Conservation (phyloP, 768 basidiomycete genomes). For the Suillus lakei region DNA sequence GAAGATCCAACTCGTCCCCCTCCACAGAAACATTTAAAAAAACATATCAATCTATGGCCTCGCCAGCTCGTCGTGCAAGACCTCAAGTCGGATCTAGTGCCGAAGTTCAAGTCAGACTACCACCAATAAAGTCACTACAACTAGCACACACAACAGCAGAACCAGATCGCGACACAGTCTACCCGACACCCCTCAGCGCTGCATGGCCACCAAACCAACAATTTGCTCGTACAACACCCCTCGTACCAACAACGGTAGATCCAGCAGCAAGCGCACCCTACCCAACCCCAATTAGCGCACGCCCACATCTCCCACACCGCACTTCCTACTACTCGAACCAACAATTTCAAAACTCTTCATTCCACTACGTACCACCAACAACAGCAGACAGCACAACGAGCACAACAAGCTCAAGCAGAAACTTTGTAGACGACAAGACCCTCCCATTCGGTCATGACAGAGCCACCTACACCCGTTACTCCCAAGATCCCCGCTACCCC, state of each 20-base stretch:
- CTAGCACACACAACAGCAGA: conserved; percentile 13
- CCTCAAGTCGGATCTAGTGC: not conserved
- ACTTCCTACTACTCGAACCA: conserved; percentile 23
- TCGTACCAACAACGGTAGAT: conserved; percentile 24
- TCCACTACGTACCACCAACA: conserved; percentile 26
- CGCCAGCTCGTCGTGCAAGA: conserved; percentile 2
- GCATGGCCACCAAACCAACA: conserved; percentile 20
- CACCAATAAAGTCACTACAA: conserved; percentile 27
- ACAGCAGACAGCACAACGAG: conserved; percentile 26
- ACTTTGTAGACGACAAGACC: conserved; percentile 16
- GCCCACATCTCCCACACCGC: conserved; percentile 20
- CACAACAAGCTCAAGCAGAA: conserved; percentile 22
- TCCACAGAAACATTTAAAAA: conserved; percentile 18
- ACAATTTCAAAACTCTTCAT: conserved; percentile 9
- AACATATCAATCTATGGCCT: not conserved
- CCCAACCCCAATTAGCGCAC: conserved; percentile 13
- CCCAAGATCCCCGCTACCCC: conserved; percentile 21
- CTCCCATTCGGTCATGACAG: conserved; percentile 22
- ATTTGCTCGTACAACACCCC: conserved; percentile 31
- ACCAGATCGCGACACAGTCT: conserved; percentile 22
- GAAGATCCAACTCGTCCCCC: conserved; percentile 48
- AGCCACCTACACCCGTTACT: not conserved
- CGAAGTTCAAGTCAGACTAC: not conserved
- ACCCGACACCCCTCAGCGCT: conserved; percentile 23
- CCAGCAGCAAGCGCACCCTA: not conserved